A percentile compares a stretch with the other conserved stretches of the same genome.
Conservation (phyloP, 1,284 basidiomycete genomes). For the Apiotrichum sp. region DNA sequence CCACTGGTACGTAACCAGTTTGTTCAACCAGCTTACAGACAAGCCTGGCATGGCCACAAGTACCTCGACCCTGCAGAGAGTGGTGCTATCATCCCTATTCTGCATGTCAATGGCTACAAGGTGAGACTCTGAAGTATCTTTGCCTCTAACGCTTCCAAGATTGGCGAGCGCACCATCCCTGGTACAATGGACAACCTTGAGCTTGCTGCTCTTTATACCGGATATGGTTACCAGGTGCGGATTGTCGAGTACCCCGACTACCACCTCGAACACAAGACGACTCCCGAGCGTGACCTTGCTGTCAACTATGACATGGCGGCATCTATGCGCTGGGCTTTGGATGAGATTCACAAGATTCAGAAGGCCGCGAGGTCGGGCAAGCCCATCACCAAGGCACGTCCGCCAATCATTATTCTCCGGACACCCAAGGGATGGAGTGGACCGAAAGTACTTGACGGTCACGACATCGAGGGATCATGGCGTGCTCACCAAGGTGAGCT, state of each 20-base stretch:
- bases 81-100: constrained; percentile 78
- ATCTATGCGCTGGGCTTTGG: constrained; percentile 73
- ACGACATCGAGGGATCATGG: constrained; percentile 67
- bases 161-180: constrained; percentile 78
- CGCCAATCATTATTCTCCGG: constrained; percentile 76
- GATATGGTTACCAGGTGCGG: constrained; percentile 79
- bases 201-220: constrained; percentile 46
- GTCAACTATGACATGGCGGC: constrained; percentile 59
- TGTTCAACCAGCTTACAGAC: too few species aligned
- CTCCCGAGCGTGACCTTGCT: constrained; percentile 27
- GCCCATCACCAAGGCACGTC: constrained; percentile 69
- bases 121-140: constrained; percentile 4
- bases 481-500: constrained; percentile 52
- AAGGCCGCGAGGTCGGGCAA: constrained; percentile 74
- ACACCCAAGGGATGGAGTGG: constrained; percentile 76
- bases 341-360: constrained; percentile 70
- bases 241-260: constrained; percentile 62
- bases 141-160: constrained; percentile 58
- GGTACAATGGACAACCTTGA: constrained; percentile 87
- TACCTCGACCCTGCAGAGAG: constrained; percentile 86
- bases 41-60: constrained; percentile 70
- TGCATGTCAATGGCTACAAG: constrained; percentile 64
- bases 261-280: constrained; percentile 56
- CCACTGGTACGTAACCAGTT: constrained; percentile 46
- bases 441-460: constrained; percentile 59